Percentiles rank a stretch among this genome's conserved stretches.
Evolutionary conservation across 139 green algal genomes (phyloP).

Genomic region (Picochlorum sp.): DNA sequence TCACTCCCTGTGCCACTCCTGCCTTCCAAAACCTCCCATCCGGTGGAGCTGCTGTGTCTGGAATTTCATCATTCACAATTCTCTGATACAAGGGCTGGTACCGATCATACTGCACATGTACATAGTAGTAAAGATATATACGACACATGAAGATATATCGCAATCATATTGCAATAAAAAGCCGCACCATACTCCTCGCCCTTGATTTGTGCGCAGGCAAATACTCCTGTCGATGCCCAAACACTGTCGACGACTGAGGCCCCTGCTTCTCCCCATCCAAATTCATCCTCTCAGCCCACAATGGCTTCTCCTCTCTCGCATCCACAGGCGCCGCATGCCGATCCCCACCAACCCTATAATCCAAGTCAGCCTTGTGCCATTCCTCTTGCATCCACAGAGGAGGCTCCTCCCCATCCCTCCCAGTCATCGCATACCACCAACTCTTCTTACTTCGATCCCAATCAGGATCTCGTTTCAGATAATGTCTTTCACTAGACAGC

Average conservation of each 20-base stretch:
- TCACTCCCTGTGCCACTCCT: constrained; percentile 29
- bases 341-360: constrained; percentile 17
- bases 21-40: constrained; percentile 34
- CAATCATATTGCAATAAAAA: background rate
- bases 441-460: constrained; percentile 22
- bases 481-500: constrained; percentile 20
- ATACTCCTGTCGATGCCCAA: constrained; percentile 29
- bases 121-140: background rate
- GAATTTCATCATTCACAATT: constrained; percentile 30
- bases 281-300: constrained; percentile 33
- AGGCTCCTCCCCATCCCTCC: constrained; percentile 10
- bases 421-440: constrained; percentile 23
- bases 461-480: constrained; percentile 14
- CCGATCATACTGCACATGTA: constrained; percentile 17
- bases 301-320: constrained; percentile 8
- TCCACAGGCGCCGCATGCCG: constrained; percentile 7
- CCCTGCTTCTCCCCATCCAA: constrained; percentile 13
- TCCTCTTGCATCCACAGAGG: constrained; percentile 30
- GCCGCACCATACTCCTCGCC: constrained; percentile 22
- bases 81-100: constrained; percentile 28
- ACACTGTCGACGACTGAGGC: constrained; percentile 25
- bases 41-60: constrained; percentile 21
- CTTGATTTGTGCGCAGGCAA: constrained; percentile 22
- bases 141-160: no score
- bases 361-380: constrained; percentile 28